These are phyloP conservation scores for Seminavis robusta DNA, from an alignment of 108 stramenopile species.

Conservation along the genomic window DNA sequence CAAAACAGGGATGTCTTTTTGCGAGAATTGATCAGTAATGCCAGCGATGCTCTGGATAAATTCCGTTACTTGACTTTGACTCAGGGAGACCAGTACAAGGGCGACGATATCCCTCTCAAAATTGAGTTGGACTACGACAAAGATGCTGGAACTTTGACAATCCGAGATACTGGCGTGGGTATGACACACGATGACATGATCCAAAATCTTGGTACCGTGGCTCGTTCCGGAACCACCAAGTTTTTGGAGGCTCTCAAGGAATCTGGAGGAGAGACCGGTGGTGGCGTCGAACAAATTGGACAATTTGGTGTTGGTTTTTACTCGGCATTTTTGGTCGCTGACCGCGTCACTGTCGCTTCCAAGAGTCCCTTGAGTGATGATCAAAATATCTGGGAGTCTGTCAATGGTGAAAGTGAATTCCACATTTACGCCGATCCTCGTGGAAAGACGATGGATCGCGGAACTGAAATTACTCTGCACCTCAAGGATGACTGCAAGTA, in stretches of 20 bases:
- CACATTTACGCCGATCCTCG: slow-evolving; percentile 90
- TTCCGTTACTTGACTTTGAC: slow-evolving; percentile 93
- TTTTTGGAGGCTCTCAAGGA: slow-evolving; percentile 94
- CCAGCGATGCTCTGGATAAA: slow-evolving; percentile 99
- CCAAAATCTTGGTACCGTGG: slow-evolving; percentile 98
- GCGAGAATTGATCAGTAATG: slow-evolving; percentile 95
- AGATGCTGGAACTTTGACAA: slow-evolving; percentile 89
- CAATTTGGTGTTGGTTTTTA: slow-evolving; percentile 99
- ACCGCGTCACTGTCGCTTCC: slow-evolving; percentile 90
- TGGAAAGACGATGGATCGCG: slow-evolving; percentile 95
- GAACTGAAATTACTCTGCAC: slow-evolving; percentile 98
- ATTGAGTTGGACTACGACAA: slow-evolving; percentile 90
- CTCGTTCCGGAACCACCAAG: slow-evolving; percentile 98
- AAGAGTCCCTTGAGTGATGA: slow-evolving; percentile 85
- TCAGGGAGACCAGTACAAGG: slow-evolving; percentile 63
- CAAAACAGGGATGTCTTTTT: slow-evolving; percentile 98
- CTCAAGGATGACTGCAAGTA: slow-evolving; percentile 98
- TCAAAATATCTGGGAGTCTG: slow-evolving; percentile 97
- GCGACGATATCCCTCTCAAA: slow-evolving; percentile 74
- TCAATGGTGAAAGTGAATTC: slow-evolving; percentile 90
- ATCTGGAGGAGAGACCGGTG: slow-evolving; percentile 27
- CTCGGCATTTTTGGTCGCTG: slow-evolving; percentile 92
- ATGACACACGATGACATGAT: slow-evolving; percentile 97
- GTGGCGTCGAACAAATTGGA: slow-evolving; percentile 91
- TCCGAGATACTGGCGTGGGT: slow-evolving; percentile 96